Base-by-base conservation (phyloP, 129 eudicot species). In the Flaveria bidentis region DNA sequence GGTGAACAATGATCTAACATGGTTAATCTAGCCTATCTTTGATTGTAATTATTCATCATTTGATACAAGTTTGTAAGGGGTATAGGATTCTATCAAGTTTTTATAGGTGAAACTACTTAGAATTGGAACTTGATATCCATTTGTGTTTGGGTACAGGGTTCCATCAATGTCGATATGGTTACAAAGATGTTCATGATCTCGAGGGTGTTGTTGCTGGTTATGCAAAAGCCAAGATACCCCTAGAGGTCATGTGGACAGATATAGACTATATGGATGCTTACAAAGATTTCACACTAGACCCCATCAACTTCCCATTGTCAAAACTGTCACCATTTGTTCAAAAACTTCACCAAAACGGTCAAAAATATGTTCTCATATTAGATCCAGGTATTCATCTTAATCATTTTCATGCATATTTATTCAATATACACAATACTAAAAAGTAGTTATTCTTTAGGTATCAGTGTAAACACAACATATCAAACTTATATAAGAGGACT, bases 211-310 rank as follows among this genome's bases (percentile, higher is more conserved):
- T 93, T 64, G 86, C 80, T 60, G 63, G 76, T 46, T 93, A 93
- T 82, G 86, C 88, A 36, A 87, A 88, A 79, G 91, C 96, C 39
- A 52, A 64, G 11, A 93, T 93, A n/a, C 97, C 96, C 25, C 74
- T 91, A 9, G 98, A 93, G 68, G 96, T 84, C 71, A 93, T 93
- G 84, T 90, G 98, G 98, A 86, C 96, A 9, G 96, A 93, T 81
- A 93, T 90, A 36, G 97, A 93, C 67, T 88, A 90, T 82, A 93
- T 93, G 97, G 97, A 93, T 79, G 93, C 77, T 41, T 93, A 58
- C 71, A 93, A 91, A 83, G 97, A 90, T 75, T 93, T 90, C 80
- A 93, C 96, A n/a, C 74, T 93, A 11, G 98, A 93, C 52, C 98
- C 98, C 25, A 26, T 87, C n/a, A 85, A 87, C 62, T 93, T 88